These are phyloP conservation scores for Ceratocystis colombiana DNA, from an alignment of 2,329 filamentous ascomycete genomes.

Conservation along the genomic window DNA sequence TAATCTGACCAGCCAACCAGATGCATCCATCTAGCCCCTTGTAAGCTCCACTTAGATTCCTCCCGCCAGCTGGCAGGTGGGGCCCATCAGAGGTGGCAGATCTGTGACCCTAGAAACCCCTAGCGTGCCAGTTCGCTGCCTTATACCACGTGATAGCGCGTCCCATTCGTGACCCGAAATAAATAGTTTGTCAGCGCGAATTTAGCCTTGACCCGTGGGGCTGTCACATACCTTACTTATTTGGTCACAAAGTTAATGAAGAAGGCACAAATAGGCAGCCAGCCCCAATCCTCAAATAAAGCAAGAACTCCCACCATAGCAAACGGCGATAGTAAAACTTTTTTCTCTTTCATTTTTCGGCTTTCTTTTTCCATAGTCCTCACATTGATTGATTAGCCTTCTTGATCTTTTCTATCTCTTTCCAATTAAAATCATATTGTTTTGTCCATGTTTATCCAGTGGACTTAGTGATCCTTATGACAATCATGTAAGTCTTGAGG, in stretches of 20 bases:
- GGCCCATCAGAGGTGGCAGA: neutral
- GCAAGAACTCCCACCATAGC: neutral
- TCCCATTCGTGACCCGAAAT: constrained; percentile 5
- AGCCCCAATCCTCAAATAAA: neutral
- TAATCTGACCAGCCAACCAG: constrained; percentile 13
- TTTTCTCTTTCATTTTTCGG: neutral
- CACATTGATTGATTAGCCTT: too few species aligned
- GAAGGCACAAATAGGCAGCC: constrained; percentile 16
- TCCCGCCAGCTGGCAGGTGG: constrained; percentile 16
- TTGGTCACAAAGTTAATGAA: neutral
- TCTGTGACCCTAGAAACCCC: neutral
- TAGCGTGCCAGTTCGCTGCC: neutral
- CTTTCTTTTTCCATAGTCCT: neutral
- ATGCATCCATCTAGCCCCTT: constrained; percentile 11
- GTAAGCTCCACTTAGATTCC: neutral
- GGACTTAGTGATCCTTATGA: neutral
- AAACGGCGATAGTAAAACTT: neutral
- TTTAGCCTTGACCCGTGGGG: neutral
- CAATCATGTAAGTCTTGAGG: constrained; percentile 18
- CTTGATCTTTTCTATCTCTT: too few species aligned
- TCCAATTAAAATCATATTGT: too few species aligned
- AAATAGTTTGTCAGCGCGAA: neutral
- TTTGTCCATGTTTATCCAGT: neutral
- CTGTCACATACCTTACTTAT: neutral
- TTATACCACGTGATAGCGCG: constrained; percentile 18